These are phyloP conservation scores for Sanghuangporus baumii DNA, from an alignment of 1,284 basidiomycete genomes.

Conservation along the genomic window DNA sequence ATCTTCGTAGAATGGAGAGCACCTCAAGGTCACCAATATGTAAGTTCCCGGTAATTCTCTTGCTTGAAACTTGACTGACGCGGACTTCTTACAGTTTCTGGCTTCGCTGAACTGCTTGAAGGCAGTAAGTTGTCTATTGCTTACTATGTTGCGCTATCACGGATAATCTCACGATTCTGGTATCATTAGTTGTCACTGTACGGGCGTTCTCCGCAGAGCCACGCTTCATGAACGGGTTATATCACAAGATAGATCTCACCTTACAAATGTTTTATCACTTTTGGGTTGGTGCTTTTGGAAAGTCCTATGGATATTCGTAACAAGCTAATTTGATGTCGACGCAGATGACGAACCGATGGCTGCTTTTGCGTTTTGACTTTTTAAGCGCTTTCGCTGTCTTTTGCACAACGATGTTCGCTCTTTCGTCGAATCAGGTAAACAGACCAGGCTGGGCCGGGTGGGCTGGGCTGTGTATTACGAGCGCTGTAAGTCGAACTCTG, in stretches of 20 bases:
- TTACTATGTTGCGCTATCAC: not conserved
- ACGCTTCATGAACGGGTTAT: slow-evolving; percentile 72
- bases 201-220: slow-evolving; percentile 83
- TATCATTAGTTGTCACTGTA: slow-evolving; percentile 56
- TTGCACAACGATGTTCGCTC: slow-evolving; percentile 71
- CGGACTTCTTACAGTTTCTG: slow-evolving; percentile 44
- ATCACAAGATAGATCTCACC: slow-evolving; percentile 58
- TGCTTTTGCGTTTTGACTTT: slow-evolving; percentile 25
- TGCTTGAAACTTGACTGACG: not conserved
- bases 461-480: slow-evolving; percentile 83
- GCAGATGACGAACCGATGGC: slow-evolving; percentile 25
- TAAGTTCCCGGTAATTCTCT: not conserved
- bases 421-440: slow-evolving; percentile 42
- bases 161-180: not conserved
- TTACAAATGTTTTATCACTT: slow-evolving; percentile 27
- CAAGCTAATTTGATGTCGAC: not conserved
- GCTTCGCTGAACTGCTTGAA: slow-evolving; percentile 74
- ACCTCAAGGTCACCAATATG: slow-evolving; percentile 54
- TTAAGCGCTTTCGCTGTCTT: slow-evolving; percentile 64
- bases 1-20: slow-evolving; percentile 75
- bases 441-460: not conserved
- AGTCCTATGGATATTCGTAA: too few species aligned
- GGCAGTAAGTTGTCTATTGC: slow-evolving; percentile 34
- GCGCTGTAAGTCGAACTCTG: slow-evolving; percentile 30
- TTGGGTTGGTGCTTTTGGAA: slow-evolving; percentile 3